These are phyloP conservation scores for Tolypocladium ophioglossoides DNA, from an alignment of 2,329 filamentous ascomycete species.

Conservation along the genomic window DNA sequence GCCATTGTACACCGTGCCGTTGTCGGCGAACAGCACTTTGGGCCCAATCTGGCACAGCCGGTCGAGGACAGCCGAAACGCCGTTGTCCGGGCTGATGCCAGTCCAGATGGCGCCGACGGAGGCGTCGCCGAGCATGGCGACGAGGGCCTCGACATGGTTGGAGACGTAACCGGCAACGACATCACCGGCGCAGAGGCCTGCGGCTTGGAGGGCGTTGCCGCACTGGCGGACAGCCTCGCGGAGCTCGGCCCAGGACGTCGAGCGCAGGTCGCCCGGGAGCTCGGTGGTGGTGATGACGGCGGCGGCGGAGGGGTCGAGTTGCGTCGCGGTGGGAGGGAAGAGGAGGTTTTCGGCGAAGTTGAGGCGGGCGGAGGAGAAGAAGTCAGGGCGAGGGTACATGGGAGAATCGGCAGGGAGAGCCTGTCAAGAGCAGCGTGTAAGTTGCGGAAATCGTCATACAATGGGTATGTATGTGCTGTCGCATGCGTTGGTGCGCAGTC, in stretches of 20 bases:
- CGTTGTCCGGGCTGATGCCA: constrained; percentile 83
- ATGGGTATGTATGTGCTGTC: not conserved
- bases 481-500: not conserved
- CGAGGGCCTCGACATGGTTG: constrained; percentile 78
- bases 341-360: constrained; percentile 96
- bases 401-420: constrained; percentile 55
- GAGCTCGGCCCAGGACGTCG: constrained; percentile 65
- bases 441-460: not conserved
- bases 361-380: constrained; percentile 68
- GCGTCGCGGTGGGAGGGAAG: constrained; percentile 46
- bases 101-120: constrained; percentile 87
- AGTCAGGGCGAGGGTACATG: constrained; percentile 80
- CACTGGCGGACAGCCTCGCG: constrained; percentile 68
- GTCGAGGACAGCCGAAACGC: constrained; percentile 83
- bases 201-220: constrained; percentile 56
- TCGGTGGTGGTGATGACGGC: constrained; percentile 81
- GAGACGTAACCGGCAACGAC: constrained; percentile 69
- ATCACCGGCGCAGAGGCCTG: constrained; percentile 47
- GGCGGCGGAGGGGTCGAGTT: constrained; percentile 41
- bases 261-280: constrained; percentile 43
- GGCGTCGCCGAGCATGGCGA: constrained; percentile 78
- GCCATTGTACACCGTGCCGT: constrained; percentile 83
- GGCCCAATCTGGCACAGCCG: constrained; percentile 78
- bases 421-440: constrained; percentile 25
- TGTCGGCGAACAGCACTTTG: constrained; percentile 74